Evolutionary conservation across 768 basidiomycete genomes (phyloP), one percentile per base, ranked within the genome.

Genomic region (Cyathus striatus): DNA sequence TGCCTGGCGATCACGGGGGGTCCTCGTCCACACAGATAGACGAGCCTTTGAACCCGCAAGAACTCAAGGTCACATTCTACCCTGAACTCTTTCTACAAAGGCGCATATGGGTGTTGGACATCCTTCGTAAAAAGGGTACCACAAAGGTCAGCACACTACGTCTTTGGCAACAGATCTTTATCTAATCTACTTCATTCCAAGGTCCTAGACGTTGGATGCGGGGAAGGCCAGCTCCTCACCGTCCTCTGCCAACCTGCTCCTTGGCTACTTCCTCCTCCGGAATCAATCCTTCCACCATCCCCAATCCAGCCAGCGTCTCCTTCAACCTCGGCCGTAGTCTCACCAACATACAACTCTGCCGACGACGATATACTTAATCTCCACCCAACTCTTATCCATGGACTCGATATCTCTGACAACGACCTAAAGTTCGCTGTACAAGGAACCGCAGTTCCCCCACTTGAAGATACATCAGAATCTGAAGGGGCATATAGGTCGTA

Each of bases 161-260:
- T n/a, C n/a, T n/a, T n/a, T n/a, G n/a, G n/a, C n/a, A n/a, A n/a
- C 37, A 43, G 42, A 43, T 40, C 34, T 34, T 18, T 3, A 18
- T 12, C 21, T 38, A 38, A 30, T 35, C 32, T n/a, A 20, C 5
- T 6, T 23, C 23, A 26, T 17, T 40, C 37, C 35, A 6, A 90
- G 88, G 71, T 92, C 5, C 66, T 91, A 38, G 90, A 94, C 52
- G 68, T 90, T 21, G 90, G 90, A 3, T 94, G 90, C 51, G 90
- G 90, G 30, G 81, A 88, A 60, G 90, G 90, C 17, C 69, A 80
- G 27, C 71, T 93, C 6, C 75, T 93, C 12, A 59, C 69, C 0
- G 73, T 80, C 7, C 77, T 94, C 9, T 77, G 78, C 49, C 81
- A 86, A 53, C 84, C 90, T 0, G 79, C 90, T 1, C 81, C 83